phyloP scores from a whole-genome alignment of 2,329 filamentous ascomycete genomes.

The Trichoderma guizhouense region DNA sequence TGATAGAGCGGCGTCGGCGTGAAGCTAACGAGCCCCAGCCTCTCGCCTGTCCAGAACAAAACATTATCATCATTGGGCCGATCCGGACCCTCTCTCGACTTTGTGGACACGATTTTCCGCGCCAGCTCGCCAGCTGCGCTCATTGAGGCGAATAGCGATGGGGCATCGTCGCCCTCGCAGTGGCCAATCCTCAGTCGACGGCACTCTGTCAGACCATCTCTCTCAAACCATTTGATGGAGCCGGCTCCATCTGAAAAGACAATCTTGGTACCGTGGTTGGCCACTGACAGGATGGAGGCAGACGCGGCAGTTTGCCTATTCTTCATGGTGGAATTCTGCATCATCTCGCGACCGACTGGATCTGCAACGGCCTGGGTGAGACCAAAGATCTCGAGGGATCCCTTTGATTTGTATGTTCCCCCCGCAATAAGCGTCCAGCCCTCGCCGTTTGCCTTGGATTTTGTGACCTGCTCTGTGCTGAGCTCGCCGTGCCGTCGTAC shows the following conservation, averaged over 20 bases:
- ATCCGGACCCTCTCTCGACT: conserved; percentile 33
- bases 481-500: conserved; percentile 53
- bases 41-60: conserved; percentile 84
- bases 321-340: conserved; percentile 53
- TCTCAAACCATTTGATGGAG: conserved; percentile 84
- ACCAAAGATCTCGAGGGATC: conserved; percentile 83
- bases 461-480: conserved; percentile 50
- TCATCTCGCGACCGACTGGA: conserved; percentile 26
- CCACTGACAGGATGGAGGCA: conserved; percentile 77
- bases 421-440: conserved; percentile 73
- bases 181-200: conserved; percentile 54
- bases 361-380: conserved; percentile 37
- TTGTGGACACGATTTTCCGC: conserved; percentile 70
- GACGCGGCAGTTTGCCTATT: conserved; percentile 81
- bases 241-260: conserved; percentile 83
- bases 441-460: conserved; percentile 49
- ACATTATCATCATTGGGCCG: conserved; percentile 61
- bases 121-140: conserved; percentile 67
- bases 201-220: conserved; percentile 68
- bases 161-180: conserved; percentile 44
- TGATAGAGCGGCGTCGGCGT: conserved; percentile 49
- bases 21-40: conserved; percentile 69
- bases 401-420: conserved; percentile 89
- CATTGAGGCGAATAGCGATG: conserved; percentile 51
- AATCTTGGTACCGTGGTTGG: conserved; percentile 75